Base-by-base conservation (phyloP, 805 yeast genomes). In the Metschnikowia gruessii region DNA sequence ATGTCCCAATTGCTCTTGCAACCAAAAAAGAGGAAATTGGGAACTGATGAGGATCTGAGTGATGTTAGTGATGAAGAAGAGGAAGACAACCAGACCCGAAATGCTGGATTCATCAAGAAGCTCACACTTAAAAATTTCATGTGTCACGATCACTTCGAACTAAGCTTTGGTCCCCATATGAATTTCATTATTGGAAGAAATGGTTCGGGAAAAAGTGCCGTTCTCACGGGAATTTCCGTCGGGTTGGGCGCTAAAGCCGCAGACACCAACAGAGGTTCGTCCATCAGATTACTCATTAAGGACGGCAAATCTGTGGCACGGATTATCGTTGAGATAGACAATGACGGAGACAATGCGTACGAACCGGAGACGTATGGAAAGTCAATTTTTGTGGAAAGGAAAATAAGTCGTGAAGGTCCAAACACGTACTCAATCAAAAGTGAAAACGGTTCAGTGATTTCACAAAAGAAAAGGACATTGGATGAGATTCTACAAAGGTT, bases 201-300 rank as follows among this genome's bases (percentile, higher is more conserved):
- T 59, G 98, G 98, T 2, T 82, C 91, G 32, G 98, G 98, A 26
- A 91, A 91, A 60, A 80, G 88, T 60, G 95, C 97, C 1, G 77
- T 91, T 16, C 68, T 91, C 48, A 89, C 97, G 0, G 97, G 96
- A 0, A 81, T 91, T 1, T 81, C 91, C 7, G 83, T 89, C 4
- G 92, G 96, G 2, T 65, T 92, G 2, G 97, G 97, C 17, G 94
- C 95, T 1, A 85, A 83, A 56, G 97, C 97, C 1, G 73, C 82
- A 17, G 88, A 82, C 41, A 92, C 99, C 0, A 87, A 85, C 58
- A 78, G 99, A 63, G 97, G 96, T 6, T 70, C 80, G 13, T 77
- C 83, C 9, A 69, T 88, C 40, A 82, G 80, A 53, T 81, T 79
- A 40, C 69, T 92, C 45, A 86, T 94, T 43, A 82, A 82, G 61